Percentiles rank a stretch among this genome's conserved stretches.
Evolutionary conservation across 805 yeast genomes (phyloP).

Genomic region (Jamesozyma hellenica): DNA sequence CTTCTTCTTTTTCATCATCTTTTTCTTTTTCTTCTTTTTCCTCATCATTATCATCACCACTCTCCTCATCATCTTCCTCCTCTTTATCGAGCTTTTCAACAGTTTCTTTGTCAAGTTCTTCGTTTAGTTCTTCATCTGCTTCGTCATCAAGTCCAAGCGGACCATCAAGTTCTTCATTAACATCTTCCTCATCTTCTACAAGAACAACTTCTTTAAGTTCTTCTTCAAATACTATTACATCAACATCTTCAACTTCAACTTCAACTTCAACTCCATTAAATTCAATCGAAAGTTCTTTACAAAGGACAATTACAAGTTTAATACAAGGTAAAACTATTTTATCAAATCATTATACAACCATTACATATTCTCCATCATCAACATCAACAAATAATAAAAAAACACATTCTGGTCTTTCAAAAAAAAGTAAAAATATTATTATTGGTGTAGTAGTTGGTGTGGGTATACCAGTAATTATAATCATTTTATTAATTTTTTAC

Average conservation of each 20-base stretch:
- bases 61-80: neutral
- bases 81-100: neutral
- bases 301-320: conserved; percentile 16
- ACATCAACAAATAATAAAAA: conserved; percentile 15
- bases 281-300: neutral
- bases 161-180: neutral
- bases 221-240: conserved; percentile 2
- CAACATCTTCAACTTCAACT: conserved; percentile 6
- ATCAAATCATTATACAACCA: conserved; percentile 23
- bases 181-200: neutral
- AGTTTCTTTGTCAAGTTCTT: neutral
- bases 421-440: conserved; percentile 40
- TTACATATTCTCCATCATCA: conserved; percentile 21
- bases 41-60: neutral
- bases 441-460: conserved; percentile 63
- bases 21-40: neutral
- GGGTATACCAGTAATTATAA: conserved; percentile 45
- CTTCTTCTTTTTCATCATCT: neutral
- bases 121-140: neutral
- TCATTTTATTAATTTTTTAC: conserved; percentile 11
- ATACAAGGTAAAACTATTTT: conserved; percentile 26
- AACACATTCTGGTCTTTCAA: conserved; percentile 33
- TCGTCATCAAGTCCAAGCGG: conserved; percentile 1
- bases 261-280: conserved; percentile 7
- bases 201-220: conserved; percentile 5